Conservation (phyloP, 164 flowering plant genomes). For the Euptelea pleiosperma region DNA sequence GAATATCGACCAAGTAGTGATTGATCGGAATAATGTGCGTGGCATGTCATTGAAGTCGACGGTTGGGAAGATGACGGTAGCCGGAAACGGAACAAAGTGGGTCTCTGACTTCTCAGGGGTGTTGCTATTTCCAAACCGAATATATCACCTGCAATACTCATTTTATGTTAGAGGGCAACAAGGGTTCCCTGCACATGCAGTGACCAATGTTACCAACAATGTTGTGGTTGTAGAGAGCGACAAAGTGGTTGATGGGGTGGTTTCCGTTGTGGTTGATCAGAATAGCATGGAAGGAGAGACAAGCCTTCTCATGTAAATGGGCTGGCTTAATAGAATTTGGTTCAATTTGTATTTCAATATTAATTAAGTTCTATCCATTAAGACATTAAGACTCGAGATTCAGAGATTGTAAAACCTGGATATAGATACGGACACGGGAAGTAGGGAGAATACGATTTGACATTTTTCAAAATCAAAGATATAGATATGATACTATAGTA, state of each 20-base stretch:
- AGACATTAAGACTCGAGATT: no score
- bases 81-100: slow-evolving; percentile 48
- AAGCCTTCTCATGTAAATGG: slow-evolving; percentile 11
- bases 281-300: slow-evolving; percentile 25
- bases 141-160: slow-evolving; percentile 46
- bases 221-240: slow-evolving; percentile 47
- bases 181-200: slow-evolving; percentile 28
- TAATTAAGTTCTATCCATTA: no score
- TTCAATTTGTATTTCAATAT: no score
- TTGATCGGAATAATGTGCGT: slow-evolving; percentile 39
- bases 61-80: slow-evolving; percentile 31
- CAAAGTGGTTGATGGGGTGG: slow-evolving; percentile 27
- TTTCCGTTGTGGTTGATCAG: slow-evolving; percentile 44
- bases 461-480: no score
- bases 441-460: no score
- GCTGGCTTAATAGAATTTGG: no score
- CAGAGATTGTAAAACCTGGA: no score
- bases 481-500: no score
- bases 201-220: slow-evolving; percentile 41
- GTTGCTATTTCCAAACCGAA: slow-evolving; percentile 45
- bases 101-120: slow-evolving; percentile 37
- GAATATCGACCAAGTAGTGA: slow-evolving; percentile 46
- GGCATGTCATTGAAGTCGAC: slow-evolving; percentile 55
- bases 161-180: slow-evolving; percentile 23
- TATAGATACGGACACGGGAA: no score